These are phyloP conservation scores for Gracilaria gracilis DNA, from an alignment of 23 red algal species.

Conservation along the genomic window DNA sequence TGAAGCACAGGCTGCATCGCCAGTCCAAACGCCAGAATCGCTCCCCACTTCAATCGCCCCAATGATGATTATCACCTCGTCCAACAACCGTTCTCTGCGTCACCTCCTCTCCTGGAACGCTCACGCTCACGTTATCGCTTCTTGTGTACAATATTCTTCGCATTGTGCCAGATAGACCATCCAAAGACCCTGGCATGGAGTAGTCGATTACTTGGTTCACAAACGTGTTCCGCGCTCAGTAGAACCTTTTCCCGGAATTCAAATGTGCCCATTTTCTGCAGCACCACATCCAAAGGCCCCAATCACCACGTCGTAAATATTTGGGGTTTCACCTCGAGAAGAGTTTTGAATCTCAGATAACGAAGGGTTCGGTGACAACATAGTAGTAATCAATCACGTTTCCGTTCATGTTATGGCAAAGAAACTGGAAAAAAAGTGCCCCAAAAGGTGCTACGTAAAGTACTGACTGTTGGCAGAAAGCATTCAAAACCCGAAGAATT, in stretches of 20 bases:
- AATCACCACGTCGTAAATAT: too few species aligned
- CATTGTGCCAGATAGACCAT: neutral
- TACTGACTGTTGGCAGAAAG: too few species aligned
- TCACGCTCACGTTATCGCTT: neutral
- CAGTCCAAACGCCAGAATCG: neutral
- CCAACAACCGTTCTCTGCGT: neutral
- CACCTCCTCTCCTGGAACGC: neutral
- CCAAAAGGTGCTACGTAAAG: too few species aligned
- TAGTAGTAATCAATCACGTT: too few species aligned
- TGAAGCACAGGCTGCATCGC: neutral
- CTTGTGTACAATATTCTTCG: slow-evolving; percentile 1
- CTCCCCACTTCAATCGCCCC: neutral
- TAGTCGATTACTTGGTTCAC: neutral
- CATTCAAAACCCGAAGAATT: too few species aligned
- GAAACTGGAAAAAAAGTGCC: too few species aligned
- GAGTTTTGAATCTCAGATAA: too few species aligned
- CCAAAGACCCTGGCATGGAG: neutral
- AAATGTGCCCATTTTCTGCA: too few species aligned
- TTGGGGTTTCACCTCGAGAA: too few species aligned
- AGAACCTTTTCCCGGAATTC: neutral
- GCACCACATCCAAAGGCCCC: too few species aligned
- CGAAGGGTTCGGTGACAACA: too few species aligned
- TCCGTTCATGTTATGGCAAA: too few species aligned
- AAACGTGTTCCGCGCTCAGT: neutral
- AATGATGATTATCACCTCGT: neutral